phyloP scores from a whole-genome alignment of 2,329 filamentous ascomycete species.

The Acrocalymma vagum region DNA sequence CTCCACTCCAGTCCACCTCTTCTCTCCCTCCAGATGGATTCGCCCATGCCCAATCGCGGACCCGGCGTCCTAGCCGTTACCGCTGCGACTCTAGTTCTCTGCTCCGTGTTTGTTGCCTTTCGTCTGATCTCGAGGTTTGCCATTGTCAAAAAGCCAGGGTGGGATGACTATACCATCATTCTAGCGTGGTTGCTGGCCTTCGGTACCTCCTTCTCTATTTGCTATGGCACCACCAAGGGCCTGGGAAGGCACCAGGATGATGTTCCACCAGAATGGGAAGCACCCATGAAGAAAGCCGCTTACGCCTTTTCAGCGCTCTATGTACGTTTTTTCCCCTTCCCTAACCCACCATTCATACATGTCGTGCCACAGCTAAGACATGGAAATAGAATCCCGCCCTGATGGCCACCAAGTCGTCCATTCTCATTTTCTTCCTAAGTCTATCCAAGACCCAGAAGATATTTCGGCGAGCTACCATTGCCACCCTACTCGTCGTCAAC shows the following conservation, averaged over 20 bases:
- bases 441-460: slow-evolving; percentile 81
- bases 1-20: slow-evolving; percentile 18
- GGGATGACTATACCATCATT: slow-evolving; percentile 84
- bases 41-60: slow-evolving; percentile 30
- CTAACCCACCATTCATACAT: slow-evolving; percentile 4
- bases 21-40: slow-evolving; percentile 43
- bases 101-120: slow-evolving; percentile 77
- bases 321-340: slow-evolving; percentile 54
- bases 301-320: slow-evolving; percentile 71
- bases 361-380: slow-evolving; percentile 21
- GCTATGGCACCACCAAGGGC: slow-evolving; percentile 69
- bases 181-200: slow-evolving; percentile 79
- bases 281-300: slow-evolving; percentile 64
- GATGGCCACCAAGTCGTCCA: slow-evolving; percentile 93
- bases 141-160: slow-evolving; percentile 75
- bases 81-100: slow-evolving; percentile 72
- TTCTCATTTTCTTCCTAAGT: slow-evolving; percentile 88
- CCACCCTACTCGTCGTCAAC: slow-evolving; percentile 80
- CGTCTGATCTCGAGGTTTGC: slow-evolving; percentile 76
- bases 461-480: slow-evolving; percentile 83
- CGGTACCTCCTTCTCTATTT: slow-evolving; percentile 72
- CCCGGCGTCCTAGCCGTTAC: slow-evolving; percentile 72
- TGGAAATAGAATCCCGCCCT: slow-evolving; percentile 83
- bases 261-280: slow-evolving; percentile 61
- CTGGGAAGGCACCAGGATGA: slow-evolving; percentile 73